Percentiles rank a stretch among this genome's conserved stretches.
phyloP scores from a whole-genome alignment of 371 early-diverging fungal genomes.

The Phascolomyces articulosus region DNA sequence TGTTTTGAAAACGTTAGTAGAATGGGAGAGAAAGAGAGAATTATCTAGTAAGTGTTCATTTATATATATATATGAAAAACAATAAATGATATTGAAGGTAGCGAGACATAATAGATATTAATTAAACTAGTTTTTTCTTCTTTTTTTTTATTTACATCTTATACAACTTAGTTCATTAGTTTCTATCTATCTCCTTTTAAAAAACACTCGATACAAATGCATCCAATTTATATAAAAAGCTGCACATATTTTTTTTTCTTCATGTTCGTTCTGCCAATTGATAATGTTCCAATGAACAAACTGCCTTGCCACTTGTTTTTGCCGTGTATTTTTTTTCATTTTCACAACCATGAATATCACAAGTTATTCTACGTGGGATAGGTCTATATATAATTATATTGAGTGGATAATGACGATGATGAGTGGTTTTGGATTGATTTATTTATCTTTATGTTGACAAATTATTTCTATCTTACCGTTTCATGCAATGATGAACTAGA shows the following conservation, averaged over 20 bases:
- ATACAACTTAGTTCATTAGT: too few species aligned
- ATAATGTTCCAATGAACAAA: constrained; percentile 51
- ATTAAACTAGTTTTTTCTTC: too few species aligned
- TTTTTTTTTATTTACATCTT: too few species aligned
- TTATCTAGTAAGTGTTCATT: too few species aligned
- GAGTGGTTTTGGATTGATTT: too few species aligned
- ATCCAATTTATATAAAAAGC: background rate
- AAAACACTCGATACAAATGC: too few species aligned
- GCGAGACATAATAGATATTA: too few species aligned
- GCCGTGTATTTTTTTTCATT: constrained; percentile 43
- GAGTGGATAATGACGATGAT: background rate
- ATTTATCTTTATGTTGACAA: too few species aligned
- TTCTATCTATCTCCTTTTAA: too few species aligned
- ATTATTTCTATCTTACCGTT: background rate
- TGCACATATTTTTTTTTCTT: background rate
- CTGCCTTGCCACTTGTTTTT: constrained; percentile 39
- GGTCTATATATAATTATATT: background rate
- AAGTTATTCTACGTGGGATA: background rate
- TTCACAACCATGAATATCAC: constrained; percentile 37
- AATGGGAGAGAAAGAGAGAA: constrained; percentile 3
- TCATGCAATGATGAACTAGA: background rate
- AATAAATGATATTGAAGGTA: too few species aligned
- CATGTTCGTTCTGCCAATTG: constrained; percentile 26
- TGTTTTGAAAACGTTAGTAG: background rate
- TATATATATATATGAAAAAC: too few species aligned